These are phyloP conservation scores for Plectosphaerella sp. DNA, from an alignment of 2,329 filamentous ascomycete genomes.

Conservation along the genomic window DNA sequence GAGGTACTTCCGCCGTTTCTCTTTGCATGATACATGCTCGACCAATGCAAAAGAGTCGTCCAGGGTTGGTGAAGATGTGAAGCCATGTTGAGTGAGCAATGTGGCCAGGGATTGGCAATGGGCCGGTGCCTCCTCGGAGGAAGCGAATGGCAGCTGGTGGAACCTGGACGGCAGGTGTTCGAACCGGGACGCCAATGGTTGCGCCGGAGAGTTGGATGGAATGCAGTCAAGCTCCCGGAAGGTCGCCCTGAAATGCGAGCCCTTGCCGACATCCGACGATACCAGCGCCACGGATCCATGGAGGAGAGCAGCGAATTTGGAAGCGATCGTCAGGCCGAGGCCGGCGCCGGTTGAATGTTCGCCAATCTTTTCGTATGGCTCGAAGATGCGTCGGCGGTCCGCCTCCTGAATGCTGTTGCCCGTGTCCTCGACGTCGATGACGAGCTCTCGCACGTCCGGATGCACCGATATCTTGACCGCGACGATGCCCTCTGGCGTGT, in stretches of 20 bases:
- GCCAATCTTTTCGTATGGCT: constrained; percentile 36
- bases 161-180: not conserved
- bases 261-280: constrained; percentile 24
- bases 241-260: constrained; percentile 32
- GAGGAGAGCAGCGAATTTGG: constrained; percentile 33
- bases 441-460: constrained; percentile 21
- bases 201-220: not conserved
- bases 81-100: not conserved
- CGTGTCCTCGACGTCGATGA: constrained; percentile 36
- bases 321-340: constrained; percentile 35
- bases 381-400: constrained; percentile 33
- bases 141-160: not conserved
- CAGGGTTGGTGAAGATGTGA: not conserved
- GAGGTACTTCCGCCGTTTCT: not conserved
- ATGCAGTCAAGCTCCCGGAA: constrained; percentile 8
- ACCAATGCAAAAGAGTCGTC: constrained; percentile 1
- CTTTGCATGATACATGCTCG: not conserved
- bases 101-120: not conserved
- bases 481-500: constrained; percentile 29
- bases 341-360: constrained; percentile 31
- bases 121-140: not conserved
- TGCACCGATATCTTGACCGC: constrained; percentile 24
- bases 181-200: not conserved
- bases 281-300: constrained; percentile 31
- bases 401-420: constrained; percentile 30